A percentile compares a stretch with the other conserved stretches of the same genome.
These are phyloP conservation scores for Hirschfeldia incana DNA, from an alignment of 345 rosid species.

Conservation along the genomic window DNA sequence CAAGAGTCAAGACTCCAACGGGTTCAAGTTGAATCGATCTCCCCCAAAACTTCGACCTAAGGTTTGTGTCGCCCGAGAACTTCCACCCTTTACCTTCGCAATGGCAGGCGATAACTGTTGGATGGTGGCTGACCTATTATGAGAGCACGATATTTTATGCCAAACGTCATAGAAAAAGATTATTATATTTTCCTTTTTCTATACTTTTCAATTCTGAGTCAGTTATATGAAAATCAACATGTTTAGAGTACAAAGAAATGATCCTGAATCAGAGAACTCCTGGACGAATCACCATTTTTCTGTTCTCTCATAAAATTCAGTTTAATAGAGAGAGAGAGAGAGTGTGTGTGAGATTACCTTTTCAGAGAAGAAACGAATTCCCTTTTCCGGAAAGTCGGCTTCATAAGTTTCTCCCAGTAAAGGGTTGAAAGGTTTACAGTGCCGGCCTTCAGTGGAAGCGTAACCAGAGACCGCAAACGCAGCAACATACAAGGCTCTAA, in stretches of 20 bases:
- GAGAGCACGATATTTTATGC: conserved; percentile 9
- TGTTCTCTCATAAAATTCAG: not conserved
- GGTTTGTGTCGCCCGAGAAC: conserved; percentile 94
- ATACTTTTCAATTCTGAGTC: not conserved
- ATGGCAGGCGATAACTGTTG: conserved; percentile 49
- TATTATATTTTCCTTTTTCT: not conserved
- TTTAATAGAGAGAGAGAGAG: not conserved
- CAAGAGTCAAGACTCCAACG: conserved; percentile 75
- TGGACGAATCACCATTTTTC: not conserved
- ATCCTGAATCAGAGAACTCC: conserved; percentile 8
- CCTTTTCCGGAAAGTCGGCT: conserved; percentile 91
- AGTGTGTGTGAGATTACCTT: conserved; percentile 52
- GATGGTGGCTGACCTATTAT: conserved; percentile 93
- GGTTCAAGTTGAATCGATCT: conserved; percentile 97
- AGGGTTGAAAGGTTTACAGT: conserved; percentile 98
- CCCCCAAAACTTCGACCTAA: conserved; percentile 94
- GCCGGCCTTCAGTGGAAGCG: conserved; percentile 92
- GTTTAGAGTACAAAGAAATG: conserved; percentile 7
- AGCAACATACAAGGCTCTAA: conserved; percentile 79
- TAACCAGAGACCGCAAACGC: conserved; percentile 99
- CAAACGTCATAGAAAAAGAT: conserved; percentile 3
- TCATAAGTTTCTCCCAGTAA: conserved; percentile 96
- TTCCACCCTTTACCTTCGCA: conserved; percentile 94
- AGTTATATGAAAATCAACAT: conserved; percentile 2
- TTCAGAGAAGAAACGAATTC: conserved; percentile 95